Evolutionary conservation across 2,329 filamentous ascomycete genomes (phyloP).

Genomic region (Ophiostoma piceae): DNA sequence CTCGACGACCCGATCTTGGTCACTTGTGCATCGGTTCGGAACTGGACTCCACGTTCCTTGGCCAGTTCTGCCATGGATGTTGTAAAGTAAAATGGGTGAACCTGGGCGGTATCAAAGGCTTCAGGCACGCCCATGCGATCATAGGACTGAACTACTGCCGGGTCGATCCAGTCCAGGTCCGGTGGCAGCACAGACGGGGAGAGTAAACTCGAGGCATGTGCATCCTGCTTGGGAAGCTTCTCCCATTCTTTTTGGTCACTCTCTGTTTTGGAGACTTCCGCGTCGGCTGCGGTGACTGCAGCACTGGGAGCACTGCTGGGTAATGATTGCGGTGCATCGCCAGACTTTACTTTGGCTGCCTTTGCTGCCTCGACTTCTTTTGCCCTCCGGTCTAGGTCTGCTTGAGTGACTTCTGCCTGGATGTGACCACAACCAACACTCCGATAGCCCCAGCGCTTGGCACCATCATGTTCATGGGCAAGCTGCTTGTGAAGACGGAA

Average conservation of each 20-base stretch:
- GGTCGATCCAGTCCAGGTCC: conserved; percentile 80
- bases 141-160: conserved; percentile 62
- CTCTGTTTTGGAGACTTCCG: neutral
- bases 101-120: conserved; percentile 77
- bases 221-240: conserved; percentile 57
- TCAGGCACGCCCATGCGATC: conserved; percentile 70
- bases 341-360: neutral
- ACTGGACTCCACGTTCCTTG: conserved; percentile 59
- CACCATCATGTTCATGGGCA: conserved; percentile 75
- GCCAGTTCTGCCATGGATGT: conserved; percentile 75
- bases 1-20: conserved; percentile 54
- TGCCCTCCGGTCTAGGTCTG: conserved; percentile 21
- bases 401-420: conserved; percentile 33
- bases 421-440: conserved; percentile 66
- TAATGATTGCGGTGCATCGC: neutral
- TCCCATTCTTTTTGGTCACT: conserved; percentile 47
- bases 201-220: conserved; percentile 43
- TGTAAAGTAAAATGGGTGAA: conserved; percentile 89
- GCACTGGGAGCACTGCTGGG: neutral
- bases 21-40: conserved; percentile 62
- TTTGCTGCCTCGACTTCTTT: conserved; percentile 29
- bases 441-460: conserved; percentile 79
- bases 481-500: conserved; percentile 79
- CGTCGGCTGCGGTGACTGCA: neutral
- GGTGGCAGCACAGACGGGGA: conserved; percentile 60